Percentiles rank a stretch among this genome's conserved stretches.
Evolutionary conservation across 2,329 filamentous ascomycete species (phyloP).

Genomic region (Exophiala dermatitidis): DNA sequence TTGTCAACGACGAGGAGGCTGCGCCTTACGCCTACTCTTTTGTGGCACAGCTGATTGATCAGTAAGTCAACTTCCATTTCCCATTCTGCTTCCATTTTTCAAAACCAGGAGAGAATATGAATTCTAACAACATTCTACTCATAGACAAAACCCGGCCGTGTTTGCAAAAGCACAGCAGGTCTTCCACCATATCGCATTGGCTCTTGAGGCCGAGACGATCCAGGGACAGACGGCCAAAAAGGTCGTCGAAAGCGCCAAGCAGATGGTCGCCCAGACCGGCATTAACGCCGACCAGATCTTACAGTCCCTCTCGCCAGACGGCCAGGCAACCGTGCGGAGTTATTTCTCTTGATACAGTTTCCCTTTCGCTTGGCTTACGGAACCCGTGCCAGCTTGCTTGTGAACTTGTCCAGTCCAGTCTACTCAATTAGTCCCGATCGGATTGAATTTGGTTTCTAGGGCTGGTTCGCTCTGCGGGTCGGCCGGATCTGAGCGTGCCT

Average conservation of each 20-base stretch:
- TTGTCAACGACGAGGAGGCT: slow-evolving; percentile 93
- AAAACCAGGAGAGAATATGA: not conserved
- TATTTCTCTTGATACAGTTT: slow-evolving; percentile 51
- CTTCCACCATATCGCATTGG: slow-evolving; percentile 78
- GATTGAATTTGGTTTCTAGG: not conserved
- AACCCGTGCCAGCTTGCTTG: not conserved
- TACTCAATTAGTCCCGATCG: not conserved
- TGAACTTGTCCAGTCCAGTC: no score
- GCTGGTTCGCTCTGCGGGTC: no score
- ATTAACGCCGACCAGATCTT: slow-evolving; percentile 71
- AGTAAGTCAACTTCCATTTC: slow-evolving; percentile 56
- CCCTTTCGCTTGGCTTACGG: not conserved
- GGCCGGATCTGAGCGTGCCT: no score
- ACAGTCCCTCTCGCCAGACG: slow-evolving; percentile 66
- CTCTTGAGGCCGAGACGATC: slow-evolving; percentile 82
- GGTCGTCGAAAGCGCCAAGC: slow-evolving; percentile 70
- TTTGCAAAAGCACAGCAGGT: slow-evolving; percentile 65
- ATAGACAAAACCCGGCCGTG: slow-evolving; percentile 77
- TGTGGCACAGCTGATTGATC: slow-evolving; percentile 80
- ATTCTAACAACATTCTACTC: slow-evolving; percentile 3
- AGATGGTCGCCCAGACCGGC: slow-evolving; percentile 64
- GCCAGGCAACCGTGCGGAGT: slow-evolving; percentile 69
- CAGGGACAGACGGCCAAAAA: slow-evolving; percentile 73
- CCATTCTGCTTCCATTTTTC: not conserved
- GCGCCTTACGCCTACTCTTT: slow-evolving; percentile 94